A percentile compares a stretch with the other conserved stretches of the same genome.
phyloP scores from a whole-genome alignment of 768 basidiomycete genomes.

The Pisolithus orientalis region DNA sequence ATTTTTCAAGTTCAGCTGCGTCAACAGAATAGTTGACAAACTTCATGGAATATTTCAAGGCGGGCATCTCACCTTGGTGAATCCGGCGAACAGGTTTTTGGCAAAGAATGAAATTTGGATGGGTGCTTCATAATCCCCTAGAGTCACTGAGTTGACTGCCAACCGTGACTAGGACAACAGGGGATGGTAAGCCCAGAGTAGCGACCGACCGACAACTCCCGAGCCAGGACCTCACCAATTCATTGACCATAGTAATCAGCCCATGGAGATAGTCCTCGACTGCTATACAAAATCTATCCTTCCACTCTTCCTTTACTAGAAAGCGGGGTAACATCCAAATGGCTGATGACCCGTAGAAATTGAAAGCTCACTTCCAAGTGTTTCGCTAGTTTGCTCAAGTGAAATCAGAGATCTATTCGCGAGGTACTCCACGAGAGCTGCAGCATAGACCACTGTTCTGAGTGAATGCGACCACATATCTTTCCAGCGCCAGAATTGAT shows the following conservation, averaged over 20 bases:
- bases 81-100: constrained; percentile 78
- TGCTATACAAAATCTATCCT: constrained; percentile 53
- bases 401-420: constrained; percentile 52
- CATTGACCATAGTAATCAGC: constrained; percentile 71
- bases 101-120: constrained; percentile 73
- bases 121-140: constrained; percentile 76
- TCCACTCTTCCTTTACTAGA: constrained; percentile 66
- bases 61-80: constrained; percentile 56
- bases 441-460: constrained; percentile 59
- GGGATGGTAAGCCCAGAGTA: constrained; percentile 3
- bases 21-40: background rate
- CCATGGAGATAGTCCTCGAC: constrained; percentile 82
- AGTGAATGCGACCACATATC: constrained; percentile 75
- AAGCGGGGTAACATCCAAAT: constrained; percentile 1
- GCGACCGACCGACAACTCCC: constrained; percentile 4
- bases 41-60: background rate
- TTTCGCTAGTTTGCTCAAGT: constrained; percentile 41
- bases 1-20: constrained; percentile 79
- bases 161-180: constrained; percentile 54
- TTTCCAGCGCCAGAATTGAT: constrained; percentile 82
- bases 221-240: constrained; percentile 49
- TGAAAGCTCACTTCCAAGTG: constrained; percentile 58
- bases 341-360: background rate
- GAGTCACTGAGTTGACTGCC: constrained; percentile 75
- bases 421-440: constrained; percentile 62